Conservation (phyloP, 2,329 filamentous ascomycete genomes). For the Colletotrichum simmondsii region DNA sequence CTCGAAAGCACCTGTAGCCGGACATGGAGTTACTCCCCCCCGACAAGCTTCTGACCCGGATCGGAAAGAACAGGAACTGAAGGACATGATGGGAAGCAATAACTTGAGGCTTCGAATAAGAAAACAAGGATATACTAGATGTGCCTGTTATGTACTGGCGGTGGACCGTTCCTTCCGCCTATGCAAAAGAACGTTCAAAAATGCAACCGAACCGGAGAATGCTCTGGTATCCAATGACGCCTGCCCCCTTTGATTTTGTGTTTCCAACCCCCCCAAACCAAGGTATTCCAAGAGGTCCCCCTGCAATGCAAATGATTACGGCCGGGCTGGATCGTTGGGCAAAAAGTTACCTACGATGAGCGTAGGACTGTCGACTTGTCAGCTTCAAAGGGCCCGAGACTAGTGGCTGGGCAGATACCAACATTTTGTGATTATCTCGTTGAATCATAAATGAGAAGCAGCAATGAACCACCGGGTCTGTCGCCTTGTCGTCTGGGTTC, state of each 20-base stretch:
- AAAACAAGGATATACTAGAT: neutral
- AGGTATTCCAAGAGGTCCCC: conserved; percentile 35
- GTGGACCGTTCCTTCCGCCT: neutral
- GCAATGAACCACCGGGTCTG: conserved; percentile 83
- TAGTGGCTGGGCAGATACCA: conserved; percentile 52
- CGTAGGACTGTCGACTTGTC: conserved; percentile 73
- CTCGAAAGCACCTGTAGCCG: neutral
- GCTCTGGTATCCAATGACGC: conserved; percentile 34
- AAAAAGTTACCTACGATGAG: conserved; percentile 97
- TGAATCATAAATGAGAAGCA: conserved; percentile 98
- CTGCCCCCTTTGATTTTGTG: conserved; percentile 17
- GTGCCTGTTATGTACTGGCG: neutral
- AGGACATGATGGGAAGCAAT: neutral
- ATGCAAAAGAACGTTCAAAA: neutral
- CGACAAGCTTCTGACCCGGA: neutral
- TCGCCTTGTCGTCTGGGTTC: conserved; percentile 76
- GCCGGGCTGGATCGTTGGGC: conserved; percentile 74
- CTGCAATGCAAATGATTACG: conserved; percentile 49
- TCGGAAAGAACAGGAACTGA: neutral
- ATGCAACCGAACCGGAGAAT: conserved; percentile 8
- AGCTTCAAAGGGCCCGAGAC: conserved; percentile 39
- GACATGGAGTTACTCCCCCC: neutral
- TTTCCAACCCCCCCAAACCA: neutral
- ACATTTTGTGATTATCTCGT: conserved; percentile 97
- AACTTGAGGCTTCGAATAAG: neutral